Evolutionary conservation across 495 filamentous ascomycete genomes (phyloP).

Genomic region (Neurospora sp.): DNA sequence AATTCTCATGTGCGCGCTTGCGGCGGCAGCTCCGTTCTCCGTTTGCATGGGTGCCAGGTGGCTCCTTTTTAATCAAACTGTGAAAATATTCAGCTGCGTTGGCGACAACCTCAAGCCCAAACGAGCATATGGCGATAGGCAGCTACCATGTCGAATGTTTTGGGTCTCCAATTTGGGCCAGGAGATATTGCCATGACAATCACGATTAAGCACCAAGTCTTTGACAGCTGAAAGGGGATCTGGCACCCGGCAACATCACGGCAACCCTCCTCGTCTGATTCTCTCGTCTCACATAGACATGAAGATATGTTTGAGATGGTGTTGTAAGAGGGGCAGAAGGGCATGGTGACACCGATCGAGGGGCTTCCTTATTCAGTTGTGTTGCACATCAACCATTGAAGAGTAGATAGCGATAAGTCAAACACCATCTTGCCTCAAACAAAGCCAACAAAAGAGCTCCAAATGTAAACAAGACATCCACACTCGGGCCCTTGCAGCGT

Average conservation of each 20-base stretch:
- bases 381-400: neutral
- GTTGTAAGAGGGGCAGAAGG: neutral
- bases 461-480: neutral
- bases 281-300: neutral
- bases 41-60: neutral
- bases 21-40: neutral
- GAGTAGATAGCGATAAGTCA: neutral
- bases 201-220: neutral
- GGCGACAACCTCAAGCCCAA: neutral
- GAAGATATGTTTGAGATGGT: neutral
- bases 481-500: neutral
- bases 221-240: neutral
- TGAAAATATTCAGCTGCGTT: neutral
- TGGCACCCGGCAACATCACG: neutral
- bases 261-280: neutral
- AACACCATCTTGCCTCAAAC: too few species aligned
- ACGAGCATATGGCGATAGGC: neutral
- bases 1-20: neutral
- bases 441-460: neutral
- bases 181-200: neutral
- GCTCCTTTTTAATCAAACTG: neutral
- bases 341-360: neutral
- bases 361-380: neutral
- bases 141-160: neutral
- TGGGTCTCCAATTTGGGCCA: neutral